Evolutionary conservation across 2,329 filamentous ascomycete genomes (phyloP).

Genomic region (Cladosporium oxysporum): DNA sequence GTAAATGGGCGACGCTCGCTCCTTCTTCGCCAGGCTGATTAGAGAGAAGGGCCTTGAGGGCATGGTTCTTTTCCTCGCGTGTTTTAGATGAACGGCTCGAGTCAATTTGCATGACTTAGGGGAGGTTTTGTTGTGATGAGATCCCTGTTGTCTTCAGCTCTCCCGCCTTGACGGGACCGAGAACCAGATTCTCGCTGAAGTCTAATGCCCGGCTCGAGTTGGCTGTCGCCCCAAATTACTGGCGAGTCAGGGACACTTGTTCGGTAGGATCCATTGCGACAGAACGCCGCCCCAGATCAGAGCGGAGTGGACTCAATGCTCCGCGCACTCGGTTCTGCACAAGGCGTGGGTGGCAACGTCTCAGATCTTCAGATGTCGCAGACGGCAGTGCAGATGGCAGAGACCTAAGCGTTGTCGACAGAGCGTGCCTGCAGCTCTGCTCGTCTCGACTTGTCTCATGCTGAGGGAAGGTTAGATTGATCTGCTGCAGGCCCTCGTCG

Average conservation of each 20-base stretch:
- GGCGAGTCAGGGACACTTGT: background rate
- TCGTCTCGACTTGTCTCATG: slow-evolving; percentile 4
- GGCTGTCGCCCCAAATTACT: background rate
- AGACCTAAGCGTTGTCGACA: background rate
- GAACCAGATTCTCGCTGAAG: slow-evolving; percentile 3
- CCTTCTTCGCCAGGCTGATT: background rate
- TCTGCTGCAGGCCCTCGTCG: background rate
- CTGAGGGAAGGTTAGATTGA: slow-evolving; percentile 10
- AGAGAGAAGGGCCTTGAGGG: background rate
- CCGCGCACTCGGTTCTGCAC: background rate
- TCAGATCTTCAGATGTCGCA: background rate
- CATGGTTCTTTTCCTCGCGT: background rate
- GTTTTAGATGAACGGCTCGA: slow-evolving; percentile 5
- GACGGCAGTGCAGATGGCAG: background rate
- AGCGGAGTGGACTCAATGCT: background rate
- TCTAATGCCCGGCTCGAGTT: slow-evolving; percentile 1
- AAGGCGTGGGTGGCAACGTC: background rate
- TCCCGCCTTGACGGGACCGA: background rate
- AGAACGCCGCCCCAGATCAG: background rate
- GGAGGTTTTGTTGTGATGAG: background rate
- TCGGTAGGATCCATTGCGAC: background rate
- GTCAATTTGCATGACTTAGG: background rate
- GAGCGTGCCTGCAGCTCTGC: background rate
- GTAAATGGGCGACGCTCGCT: background rate
- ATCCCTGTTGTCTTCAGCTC: slow-evolving; percentile 8